Evolutionary conservation across 768 basidiomycete genomes (phyloP), one percentile per base, ranked within the genome.

Genomic region (Pleurotus djamor): DNA sequence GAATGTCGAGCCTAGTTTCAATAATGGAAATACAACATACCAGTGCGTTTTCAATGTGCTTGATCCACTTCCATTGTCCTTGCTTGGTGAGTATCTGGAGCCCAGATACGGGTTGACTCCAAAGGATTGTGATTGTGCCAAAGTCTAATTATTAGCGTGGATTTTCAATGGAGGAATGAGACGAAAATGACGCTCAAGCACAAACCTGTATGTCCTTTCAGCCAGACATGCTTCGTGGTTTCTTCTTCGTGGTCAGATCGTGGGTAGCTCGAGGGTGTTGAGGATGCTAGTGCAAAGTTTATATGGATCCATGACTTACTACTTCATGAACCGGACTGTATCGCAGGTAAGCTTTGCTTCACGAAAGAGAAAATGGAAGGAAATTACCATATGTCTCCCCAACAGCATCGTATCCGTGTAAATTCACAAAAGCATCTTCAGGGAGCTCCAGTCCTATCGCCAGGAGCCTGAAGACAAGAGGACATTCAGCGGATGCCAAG

Each of bases 81-180:
- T 84, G 82, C 4, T 64, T 75, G 0, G 76, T 75, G 6, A 84
- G 69, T 45, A 88, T 85, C 52, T 86, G 85, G 7, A 86, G 73
- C 0, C 76, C 85, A 4, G 81, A 74, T 2, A 86, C 77, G 3
- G 86, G 85, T 61, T 88, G 86, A 51, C 82, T 83, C 76, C 82
- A 87, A 2, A 88, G 67, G 43, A 87, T 79, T 2, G 81, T 83
- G 48, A 88, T 70, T 9, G 75, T 77, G 8, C 82, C 84, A 57
- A 83, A 76, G 68, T 87, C 85, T 76, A 35, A 4, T 52, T 34
- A 12, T 17, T 17, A 16, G 48, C 57, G 21, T 49, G 13, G 48
- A 32, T 10, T n/a, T n/a, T 1, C 13, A 14, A 8, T 5, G 4
- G 5, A 8, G 17, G 34, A 2, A 13, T 14, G 9, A 17, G 8